Base-by-base conservation (phyloP, 2,329 filamentous ascomycete species). In the Mariannaea sp. region DNA sequence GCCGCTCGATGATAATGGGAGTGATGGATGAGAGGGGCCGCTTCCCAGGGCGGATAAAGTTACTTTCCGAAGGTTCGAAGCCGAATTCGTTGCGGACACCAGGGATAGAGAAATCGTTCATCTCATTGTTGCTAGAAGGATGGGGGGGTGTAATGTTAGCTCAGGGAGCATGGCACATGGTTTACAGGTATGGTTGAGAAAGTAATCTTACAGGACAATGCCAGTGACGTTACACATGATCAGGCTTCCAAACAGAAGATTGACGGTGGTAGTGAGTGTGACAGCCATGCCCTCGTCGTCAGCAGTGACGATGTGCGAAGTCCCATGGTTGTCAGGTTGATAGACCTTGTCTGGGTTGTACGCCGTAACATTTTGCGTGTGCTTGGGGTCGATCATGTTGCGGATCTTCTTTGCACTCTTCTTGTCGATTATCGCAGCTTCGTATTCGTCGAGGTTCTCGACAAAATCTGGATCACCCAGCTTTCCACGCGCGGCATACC, bases 101-200 rank as follows among this genome's bases (percentile, higher is more conserved):
- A 0, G 93, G 92, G 64, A 96, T 92, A 42, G 87, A 90, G 76
- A 97, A 97, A 75, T 96, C 91, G 76, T 86, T 81, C 79, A 84
- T 84, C 71, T 87, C 80, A 70, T 85, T 78, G 71, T 86, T 87
- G 20, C 72, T 75, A 30, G 2, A 22, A 6, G 16, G 10, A 10
- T 60, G 53, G n/a, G n/a, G n/a, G n/a, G n/a, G n/a, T n/a, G n/a
- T n/a, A n/a, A n/a, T n/a, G n/a, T n/a, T 8, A 1, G 5, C 3
- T 9, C 16, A 8, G 22, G 7, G 13, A 26, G 39, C 22, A 12
- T 10, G 7, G 8, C 5, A 14, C 7, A 33, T 14, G 14, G 17
- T n/a, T 13, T 8, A 12, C 3, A n/a, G 10, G 6, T 76, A 70
- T 78, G 71, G 76, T 6, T n/a, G n/a, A n/a, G 10, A 76, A 71